These are phyloP conservation scores for Tolypocladium inflatum DNA, from an alignment of 2,329 filamentous ascomycete species.

Conservation along the genomic window DNA sequence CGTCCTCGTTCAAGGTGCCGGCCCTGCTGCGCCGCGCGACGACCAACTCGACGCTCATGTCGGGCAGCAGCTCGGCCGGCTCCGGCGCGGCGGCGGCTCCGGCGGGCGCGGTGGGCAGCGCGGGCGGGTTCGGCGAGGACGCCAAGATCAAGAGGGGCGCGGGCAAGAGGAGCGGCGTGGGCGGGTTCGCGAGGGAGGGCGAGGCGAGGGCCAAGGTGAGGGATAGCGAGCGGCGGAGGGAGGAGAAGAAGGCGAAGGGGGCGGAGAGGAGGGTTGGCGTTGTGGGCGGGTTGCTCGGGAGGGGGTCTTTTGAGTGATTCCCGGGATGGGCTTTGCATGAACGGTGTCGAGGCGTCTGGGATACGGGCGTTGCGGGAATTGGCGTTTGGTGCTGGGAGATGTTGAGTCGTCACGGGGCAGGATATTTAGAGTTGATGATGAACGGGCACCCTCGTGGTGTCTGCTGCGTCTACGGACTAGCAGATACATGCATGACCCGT, in stretches of 20 bases:
- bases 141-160: conserved; percentile 51
- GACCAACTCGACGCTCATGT: conserved; percentile 45
- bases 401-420: background rate
- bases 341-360: background rate
- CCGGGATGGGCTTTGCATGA: background rate
- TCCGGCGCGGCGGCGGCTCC: background rate
- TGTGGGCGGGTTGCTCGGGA: conserved; percentile 49
- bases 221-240: conserved; percentile 47
- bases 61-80: conserved; percentile 21
- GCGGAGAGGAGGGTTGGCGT: conserved; percentile 46
- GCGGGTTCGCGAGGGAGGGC: conserved; percentile 50
- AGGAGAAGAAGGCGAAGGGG: conserved; percentile 48
- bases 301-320: conserved; percentile 32
- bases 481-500: background rate
- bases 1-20: conserved; percentile 55
- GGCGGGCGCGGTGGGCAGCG: conserved; percentile 7
- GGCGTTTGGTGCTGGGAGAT: background rate
- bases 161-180: conserved; percentile 50
- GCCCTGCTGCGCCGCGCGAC: conserved; percentile 65
- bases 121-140: conserved; percentile 34
- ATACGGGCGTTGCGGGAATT: background rate
- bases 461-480: background rate
- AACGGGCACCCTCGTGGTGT: background rate
- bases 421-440: background rate
- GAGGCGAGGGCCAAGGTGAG: conserved; percentile 45